A percentile compares a stretch with the other conserved stretches of the same genome.
Evolutionary conservation across 139 green algal species (phyloP).

Genomic region (Mesostigma viride): DNA sequence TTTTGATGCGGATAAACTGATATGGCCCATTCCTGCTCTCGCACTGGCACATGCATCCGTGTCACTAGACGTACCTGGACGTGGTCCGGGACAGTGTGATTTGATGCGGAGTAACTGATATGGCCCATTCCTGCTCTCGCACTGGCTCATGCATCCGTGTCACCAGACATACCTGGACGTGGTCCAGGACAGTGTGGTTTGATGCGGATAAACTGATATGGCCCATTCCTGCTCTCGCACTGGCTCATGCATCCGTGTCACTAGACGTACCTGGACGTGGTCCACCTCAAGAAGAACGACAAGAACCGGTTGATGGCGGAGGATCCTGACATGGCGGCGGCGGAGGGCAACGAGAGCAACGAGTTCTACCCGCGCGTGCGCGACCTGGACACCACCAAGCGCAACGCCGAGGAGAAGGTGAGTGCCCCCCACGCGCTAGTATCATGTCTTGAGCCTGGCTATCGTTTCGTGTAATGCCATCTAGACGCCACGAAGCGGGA

Average conservation of each 20-base stretch:
- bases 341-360: conserved; percentile 20
- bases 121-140: too few relatives aligned
- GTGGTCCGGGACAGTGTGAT: too few relatives aligned
- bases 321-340: conserved; percentile 4
- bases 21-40: too few relatives aligned
- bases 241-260: background rate
- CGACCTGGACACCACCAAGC: conserved; percentile 16
- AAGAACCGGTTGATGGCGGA: conserved; percentile 15
- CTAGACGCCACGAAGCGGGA: too few relatives aligned
- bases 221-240: too few relatives aligned
- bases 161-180: conserved; percentile 61
- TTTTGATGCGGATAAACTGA: background rate
- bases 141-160: background rate
- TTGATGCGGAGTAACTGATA: background rate
- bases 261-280: conserved; percentile 73
- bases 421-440: background rate
- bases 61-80: conserved; percentile 67
- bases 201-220: background rate
- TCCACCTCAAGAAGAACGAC: conserved; percentile 74
- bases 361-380: background rate
- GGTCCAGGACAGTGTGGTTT: too few relatives aligned
- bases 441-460: too few relatives aligned
- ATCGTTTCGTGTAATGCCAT: too few relatives aligned
- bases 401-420: conserved; percentile 12
- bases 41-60: background rate